Conservation (phyloP, 257 asterid genomes). For the Gardenia jasminoides region DNA sequence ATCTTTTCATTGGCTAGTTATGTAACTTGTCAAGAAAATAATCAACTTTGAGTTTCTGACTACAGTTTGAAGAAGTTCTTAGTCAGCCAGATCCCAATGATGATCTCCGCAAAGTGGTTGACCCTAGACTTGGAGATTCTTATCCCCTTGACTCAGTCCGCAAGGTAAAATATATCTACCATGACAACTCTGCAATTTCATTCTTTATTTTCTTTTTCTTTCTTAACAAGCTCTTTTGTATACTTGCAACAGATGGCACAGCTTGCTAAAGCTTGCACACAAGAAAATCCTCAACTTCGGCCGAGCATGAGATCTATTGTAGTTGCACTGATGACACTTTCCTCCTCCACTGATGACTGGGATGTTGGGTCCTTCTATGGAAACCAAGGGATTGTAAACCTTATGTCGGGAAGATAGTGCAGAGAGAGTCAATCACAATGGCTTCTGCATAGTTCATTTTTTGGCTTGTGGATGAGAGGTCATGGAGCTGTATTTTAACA, state of each 20-base stretch:
- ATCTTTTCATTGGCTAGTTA: neutral
- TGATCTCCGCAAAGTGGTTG: slow-evolving; percentile 54
- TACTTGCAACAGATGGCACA: slow-evolving; percentile 55
- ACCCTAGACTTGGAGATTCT: slow-evolving; percentile 73
- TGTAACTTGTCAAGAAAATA: neutral
- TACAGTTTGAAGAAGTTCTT: slow-evolving; percentile 84
- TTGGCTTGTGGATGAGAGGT: neutral
- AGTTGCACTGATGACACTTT: slow-evolving; percentile 85
- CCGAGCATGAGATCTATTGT: slow-evolving; percentile 90
- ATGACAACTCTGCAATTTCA: neutral
- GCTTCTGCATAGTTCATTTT: neutral
- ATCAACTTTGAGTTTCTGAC: slow-evolving; percentile 13
- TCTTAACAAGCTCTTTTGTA: neutral
- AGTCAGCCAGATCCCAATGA: slow-evolving; percentile 50
- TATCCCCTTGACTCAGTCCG: slow-evolving; percentile 69
- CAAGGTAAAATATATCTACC: slow-evolving; percentile 42
- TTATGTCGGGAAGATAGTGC: slow-evolving; percentile 74
- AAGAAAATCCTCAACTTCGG: slow-evolving; percentile 77
- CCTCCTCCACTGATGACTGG: slow-evolving; percentile 89
- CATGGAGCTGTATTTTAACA: neutral
- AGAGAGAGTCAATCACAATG: neutral
- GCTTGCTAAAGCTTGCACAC: slow-evolving; percentile 88
- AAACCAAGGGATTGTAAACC: slow-evolving; percentile 59
- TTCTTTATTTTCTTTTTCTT: neutral
- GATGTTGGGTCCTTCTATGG: slow-evolving; percentile 80